Conservation (phyloP, 805 yeast species). For the Ogataea pini region DNA sequence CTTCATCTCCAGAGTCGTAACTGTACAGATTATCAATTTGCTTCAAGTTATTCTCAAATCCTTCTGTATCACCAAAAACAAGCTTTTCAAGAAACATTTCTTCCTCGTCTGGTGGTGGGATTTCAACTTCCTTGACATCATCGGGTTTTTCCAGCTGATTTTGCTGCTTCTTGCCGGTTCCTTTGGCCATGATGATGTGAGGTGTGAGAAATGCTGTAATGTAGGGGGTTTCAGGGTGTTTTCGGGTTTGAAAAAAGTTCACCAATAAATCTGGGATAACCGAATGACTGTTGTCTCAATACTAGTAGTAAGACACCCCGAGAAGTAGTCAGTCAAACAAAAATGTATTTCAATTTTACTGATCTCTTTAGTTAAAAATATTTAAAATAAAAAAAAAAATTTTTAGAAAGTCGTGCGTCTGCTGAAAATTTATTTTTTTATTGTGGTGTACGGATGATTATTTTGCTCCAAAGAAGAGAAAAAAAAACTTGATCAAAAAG, state of each 20-base stretch:
- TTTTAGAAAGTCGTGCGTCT: slow-evolving; percentile 2
- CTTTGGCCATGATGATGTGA: slow-evolving; percentile 15
- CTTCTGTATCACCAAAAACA: slow-evolving; percentile 85
- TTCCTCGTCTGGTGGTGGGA: slow-evolving; percentile 81
- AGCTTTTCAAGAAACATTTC: slow-evolving; percentile 77
- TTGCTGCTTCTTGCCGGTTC: slow-evolving; percentile 7
- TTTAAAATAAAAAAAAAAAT: slow-evolving; percentile 9
- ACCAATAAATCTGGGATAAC: too few relatives aligned
- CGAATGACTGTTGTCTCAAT: too few relatives aligned
- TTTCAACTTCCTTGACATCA: slow-evolving; percentile 20
- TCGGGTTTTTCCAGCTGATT: slow-evolving; percentile 6
- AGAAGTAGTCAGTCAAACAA: too few relatives aligned
- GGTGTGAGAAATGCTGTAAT: background rate
- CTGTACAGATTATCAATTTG: slow-evolving; percentile 58
- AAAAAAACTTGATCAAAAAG: background rate
- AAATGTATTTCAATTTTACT: too few relatives aligned
- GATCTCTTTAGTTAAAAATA: background rate
- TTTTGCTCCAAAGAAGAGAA: background rate
- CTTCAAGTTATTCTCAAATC: slow-evolving; percentile 66
- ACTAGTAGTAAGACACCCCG: too few relatives aligned
- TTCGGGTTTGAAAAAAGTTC: background rate
- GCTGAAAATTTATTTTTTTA: slow-evolving; percentile 1
- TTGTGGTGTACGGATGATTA: slow-evolving; percentile 7
- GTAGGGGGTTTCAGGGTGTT: background rate
- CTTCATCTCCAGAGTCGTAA: slow-evolving; percentile 43